phyloP scores from a whole-genome alignment of 495 filamentous ascomycete genomes.

The Corynascus novoguineensis region DNA sequence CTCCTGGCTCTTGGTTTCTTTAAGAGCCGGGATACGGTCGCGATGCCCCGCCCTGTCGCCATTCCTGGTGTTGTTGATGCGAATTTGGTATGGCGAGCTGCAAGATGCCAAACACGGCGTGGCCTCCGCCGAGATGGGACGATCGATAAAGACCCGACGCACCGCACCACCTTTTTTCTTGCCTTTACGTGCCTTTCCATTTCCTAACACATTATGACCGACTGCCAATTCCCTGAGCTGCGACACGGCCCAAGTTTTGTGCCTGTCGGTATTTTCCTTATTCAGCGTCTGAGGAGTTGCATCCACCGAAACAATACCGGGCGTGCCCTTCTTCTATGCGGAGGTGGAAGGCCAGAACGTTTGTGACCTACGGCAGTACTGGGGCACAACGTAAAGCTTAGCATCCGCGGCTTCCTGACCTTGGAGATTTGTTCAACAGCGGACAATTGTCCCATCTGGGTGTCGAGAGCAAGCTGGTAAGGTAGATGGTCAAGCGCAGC shows the following conservation, averaged over 20 bases:
- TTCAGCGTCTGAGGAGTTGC: not conserved
- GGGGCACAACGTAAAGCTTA: not conserved
- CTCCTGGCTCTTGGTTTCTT: not conserved
- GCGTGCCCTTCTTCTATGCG: not conserved
- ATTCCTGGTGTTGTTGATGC: slow-evolving; percentile 7
- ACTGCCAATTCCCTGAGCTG: not conserved
- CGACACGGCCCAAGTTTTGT: not conserved
- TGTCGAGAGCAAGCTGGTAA: not conserved
- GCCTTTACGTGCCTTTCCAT: slow-evolving; percentile 7
- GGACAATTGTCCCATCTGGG: too few species aligned
- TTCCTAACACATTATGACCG: not conserved
- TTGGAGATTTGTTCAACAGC: not conserved
- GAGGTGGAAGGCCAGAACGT: not conserved
- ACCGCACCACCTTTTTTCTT: slow-evolving; percentile 1
- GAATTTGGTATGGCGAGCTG: slow-evolving; percentile 14
- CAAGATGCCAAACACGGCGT: slow-evolving; percentile 4
- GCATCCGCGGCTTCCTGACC: not conserved
- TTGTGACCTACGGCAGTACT: not conserved
- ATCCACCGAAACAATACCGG: not conserved
- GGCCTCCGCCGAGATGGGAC: slow-evolving; percentile 9
- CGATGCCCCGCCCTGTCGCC: not conserved
- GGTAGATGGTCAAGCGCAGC: not conserved
- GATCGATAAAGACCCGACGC: slow-evolving; percentile 12
- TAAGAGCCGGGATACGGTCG: slow-evolving; percentile 9
- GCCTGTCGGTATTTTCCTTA: not conserved